These are phyloP conservation scores for Anthracocystis panici-leucophaei DNA, from an alignment of 1,284 basidiomycete species.

Conservation along the genomic window DNA sequence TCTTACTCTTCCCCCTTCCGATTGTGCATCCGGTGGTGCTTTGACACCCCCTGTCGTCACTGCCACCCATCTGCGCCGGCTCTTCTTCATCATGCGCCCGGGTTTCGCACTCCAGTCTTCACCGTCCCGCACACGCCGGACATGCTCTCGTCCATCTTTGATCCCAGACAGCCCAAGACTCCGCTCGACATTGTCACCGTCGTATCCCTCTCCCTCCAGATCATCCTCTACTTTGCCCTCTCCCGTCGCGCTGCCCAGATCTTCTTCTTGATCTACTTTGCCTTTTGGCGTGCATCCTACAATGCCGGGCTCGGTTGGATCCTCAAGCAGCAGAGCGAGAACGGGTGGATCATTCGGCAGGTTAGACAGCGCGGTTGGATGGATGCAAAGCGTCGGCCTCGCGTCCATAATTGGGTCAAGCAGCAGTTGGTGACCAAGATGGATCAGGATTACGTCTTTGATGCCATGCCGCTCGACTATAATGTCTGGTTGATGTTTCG, in stretches of 20 bases:
- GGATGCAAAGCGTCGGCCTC: constrained; percentile 78
- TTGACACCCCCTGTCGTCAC: too few relatives aligned
- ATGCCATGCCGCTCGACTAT: constrained; percentile 70
- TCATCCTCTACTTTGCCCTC: constrained; percentile 78
- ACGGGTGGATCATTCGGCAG: constrained; percentile 88
- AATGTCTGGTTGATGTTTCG: constrained; percentile 87
- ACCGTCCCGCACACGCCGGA: constrained; percentile 94
- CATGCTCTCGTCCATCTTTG: constrained; percentile 88
- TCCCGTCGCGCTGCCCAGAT: constrained; percentile 71
- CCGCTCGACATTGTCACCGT: constrained; percentile 90
- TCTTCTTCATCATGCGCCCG: neutral
- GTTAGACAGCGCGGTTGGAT: constrained; percentile 87
- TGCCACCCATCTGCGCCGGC: neutral
- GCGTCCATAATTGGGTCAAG: constrained; percentile 83
- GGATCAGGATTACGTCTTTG: constrained; percentile 90
- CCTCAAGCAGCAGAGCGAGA: constrained; percentile 91
- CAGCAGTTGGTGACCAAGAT: constrained; percentile 90
- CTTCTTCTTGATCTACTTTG: constrained; percentile 88
- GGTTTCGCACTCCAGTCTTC: constrained; percentile 75
- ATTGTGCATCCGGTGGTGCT: neutral
- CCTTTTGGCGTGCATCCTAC: constrained; percentile 92
- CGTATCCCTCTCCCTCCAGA: constrained; percentile 80
- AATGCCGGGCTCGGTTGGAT: constrained; percentile 94
- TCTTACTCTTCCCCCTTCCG: neutral
- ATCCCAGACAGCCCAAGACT: constrained; percentile 89